phyloP scores from a whole-genome alignment of 371 early-diverging fungal species.

The Saksenaea oblongispora region DNA sequence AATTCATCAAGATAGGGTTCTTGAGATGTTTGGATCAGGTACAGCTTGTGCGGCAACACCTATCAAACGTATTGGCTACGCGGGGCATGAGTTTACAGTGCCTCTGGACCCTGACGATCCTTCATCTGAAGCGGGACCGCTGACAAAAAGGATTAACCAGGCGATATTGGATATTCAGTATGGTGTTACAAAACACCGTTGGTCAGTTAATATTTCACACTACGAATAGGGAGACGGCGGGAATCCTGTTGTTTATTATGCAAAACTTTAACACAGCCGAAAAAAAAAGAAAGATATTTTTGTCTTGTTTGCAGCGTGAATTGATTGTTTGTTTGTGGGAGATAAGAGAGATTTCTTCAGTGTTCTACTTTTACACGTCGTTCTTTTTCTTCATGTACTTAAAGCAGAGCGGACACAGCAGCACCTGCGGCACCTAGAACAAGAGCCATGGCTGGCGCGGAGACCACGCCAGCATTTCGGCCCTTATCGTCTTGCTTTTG shows the following conservation, averaged over 20 bases:
- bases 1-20: constrained; percentile 60
- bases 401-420: background rate
- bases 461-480: constrained; percentile 2
- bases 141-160: constrained; percentile 76
- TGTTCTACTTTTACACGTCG: background rate
- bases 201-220: background rate
- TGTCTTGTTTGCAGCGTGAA: background rate
- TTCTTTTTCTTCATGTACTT: background rate
- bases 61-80: constrained; percentile 77
- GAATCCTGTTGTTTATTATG: background rate
- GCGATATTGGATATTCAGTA: constrained; percentile 90
- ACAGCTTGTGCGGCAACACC: constrained; percentile 93
- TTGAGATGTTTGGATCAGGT: constrained; percentile 88
- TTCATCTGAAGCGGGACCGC: constrained; percentile 77
- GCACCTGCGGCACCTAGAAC: constrained; percentile 6
- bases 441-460: constrained; percentile 7
- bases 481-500: background rate
- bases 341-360: background rate
- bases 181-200: constrained; percentile 69
- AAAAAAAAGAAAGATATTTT: background rate
- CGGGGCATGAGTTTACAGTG: constrained; percentile 61
- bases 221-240: background rate
- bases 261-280: too few relatives aligned
- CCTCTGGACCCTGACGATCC: constrained; percentile 83
- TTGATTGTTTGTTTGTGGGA: background rate